Evolutionary conservation across 129 eudicot species (phyloP), one percentile per base, ranked within the genome.

Genomic region (Logfia minima): DNA sequence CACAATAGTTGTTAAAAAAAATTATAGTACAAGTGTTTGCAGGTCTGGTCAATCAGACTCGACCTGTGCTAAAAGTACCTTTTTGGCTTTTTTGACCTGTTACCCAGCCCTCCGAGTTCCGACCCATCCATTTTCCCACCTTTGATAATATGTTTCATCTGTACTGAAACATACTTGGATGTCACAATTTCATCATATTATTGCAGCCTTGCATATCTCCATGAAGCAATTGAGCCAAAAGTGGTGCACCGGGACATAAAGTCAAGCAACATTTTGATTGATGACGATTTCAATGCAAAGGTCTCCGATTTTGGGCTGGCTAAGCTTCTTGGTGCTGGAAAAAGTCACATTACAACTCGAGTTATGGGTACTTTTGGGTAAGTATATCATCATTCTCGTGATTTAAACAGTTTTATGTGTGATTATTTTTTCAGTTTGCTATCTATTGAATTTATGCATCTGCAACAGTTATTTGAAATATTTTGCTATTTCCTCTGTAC

Each of bases 291-390:
- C 77, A 85, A 84, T 59, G 85, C 97, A 45, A 91, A 91, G 87
- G 97, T 91, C 74, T 91, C 97, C 75, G 97, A 91, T 82, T 91
- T 91, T 72, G 97, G 97, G 60, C 78, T 91, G 69, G 94, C 97
- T 60, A 91, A 91, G 89, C 92, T 88, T 45, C 94, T 91, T 69
- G 94, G 94, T 76, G 87, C 94, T 26, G 97, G 94, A 22, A 84
- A 86, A 87, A 91, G 94, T 82, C 94, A 91, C 85, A 87, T 91
- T 80, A 88, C 97, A 10, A 91, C 97, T 77, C 88, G 97, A 14
- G 97, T 91, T 62, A 91, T 91, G 97, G 97, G 97, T n/a, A 91
- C 97, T 70, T 91, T 91, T 73, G 97, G 97, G 97, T 91, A 37
- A 82, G 97, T 88, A 74, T 65, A 69, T 59, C 22, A 13, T 34